Evolutionary conservation across 106 monocot species (phyloP), one percentile per base, ranked within the genome.

Genomic region (Dactylorhiza incarnata): DNA sequence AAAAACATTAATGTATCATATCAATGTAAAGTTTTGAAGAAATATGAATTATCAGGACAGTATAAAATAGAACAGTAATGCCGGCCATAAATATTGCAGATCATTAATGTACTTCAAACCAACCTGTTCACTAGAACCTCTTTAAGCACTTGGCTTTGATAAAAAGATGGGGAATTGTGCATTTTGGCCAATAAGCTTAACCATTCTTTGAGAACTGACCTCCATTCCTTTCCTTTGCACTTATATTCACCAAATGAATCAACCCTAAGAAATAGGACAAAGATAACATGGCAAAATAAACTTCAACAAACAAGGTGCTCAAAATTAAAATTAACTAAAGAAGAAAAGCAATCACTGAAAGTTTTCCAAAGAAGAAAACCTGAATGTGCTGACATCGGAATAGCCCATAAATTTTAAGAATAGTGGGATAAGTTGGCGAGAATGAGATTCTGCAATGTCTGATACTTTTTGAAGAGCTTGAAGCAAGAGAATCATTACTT

Each of bases 351-450:
- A 48, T 22, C n/a, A 26, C 49, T 37, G 43, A 77, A 50, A 47
- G 47, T 24, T 24, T 6, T 66, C 23, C 45, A 48, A 47, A n/a
- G 17, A 11, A 49, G 6, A 25, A 5, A 81, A 92, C 95, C 93
- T 96, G 53, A 71, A 48, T 20, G 45, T 58, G 76, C 74, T 72
- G 67, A 78, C 85, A 84, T 81, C 78, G 71, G 66, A 48, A 83
- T 91, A 91, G 48, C 94, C 94, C 78, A 99, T 77, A 85, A 91
- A 94, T 37, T 84, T 89, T 17, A 99, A 83, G 77, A 99, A 99
- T 49, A 89, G 67, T 3, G 89, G 89, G 48, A 99, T 68, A 74
- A 94, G 72, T 56, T 99, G 91, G 59, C 88, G 86, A 72, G 97
- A 99, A 45, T 80, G 84, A 79, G 94, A 91, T 75, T 91, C 91